These are phyloP conservation scores for Vanrija humicola DNA, from an alignment of 1,284 basidiomycete genomes.

Conservation along the genomic window DNA sequence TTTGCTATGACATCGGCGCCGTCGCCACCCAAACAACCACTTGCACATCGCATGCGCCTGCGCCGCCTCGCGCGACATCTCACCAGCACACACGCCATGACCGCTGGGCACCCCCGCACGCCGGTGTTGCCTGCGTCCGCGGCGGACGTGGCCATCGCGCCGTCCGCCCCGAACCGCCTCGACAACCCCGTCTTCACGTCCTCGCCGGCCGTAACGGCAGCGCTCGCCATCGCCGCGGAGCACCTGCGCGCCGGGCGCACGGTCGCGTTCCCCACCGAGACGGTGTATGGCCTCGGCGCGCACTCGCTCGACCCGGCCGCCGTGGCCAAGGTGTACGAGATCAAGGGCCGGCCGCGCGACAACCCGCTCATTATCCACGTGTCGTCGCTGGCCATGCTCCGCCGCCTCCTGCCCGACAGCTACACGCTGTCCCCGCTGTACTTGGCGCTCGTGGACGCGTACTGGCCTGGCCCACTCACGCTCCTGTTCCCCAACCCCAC, in stretches of 20 bases:
- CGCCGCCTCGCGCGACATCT: background rate
- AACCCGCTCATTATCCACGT: slow-evolving; percentile 98
- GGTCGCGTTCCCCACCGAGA: slow-evolving; percentile 95
- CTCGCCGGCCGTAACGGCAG: slow-evolving; percentile 14
- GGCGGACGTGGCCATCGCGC: slow-evolving; percentile 1
- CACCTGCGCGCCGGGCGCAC: slow-evolving; percentile 40
- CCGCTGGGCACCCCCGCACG: slow-evolving; percentile 8
- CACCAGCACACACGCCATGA: background rate
- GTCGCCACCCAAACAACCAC: too few relatives aligned
- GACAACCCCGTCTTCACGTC: slow-evolving; percentile 33
- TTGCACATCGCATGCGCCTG: background rate
- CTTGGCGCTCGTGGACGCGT: slow-evolving; percentile 66
- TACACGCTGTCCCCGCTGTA: slow-evolving; percentile 65
- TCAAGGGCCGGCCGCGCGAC: slow-evolving; percentile 89
- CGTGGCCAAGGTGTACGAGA: slow-evolving; percentile 71
- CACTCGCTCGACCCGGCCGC: slow-evolving; percentile 66
- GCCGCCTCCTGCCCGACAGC: slow-evolving; percentile 61
- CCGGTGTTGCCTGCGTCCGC: slow-evolving; percentile 26
- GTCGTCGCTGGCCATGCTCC: slow-evolving; percentile 77
- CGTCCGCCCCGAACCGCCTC: slow-evolving; percentile 22
- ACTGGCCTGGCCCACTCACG: slow-evolving; percentile 95
- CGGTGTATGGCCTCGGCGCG: slow-evolving; percentile 94
- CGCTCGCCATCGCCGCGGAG: slow-evolving; percentile 33
- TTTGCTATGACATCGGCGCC: too few relatives aligned
- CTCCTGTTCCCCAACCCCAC: slow-evolving; percentile 75